Base-by-base conservation (phyloP, 2,329 filamentous ascomycete genomes). In the Neofusicoccum laricinum region DNA sequence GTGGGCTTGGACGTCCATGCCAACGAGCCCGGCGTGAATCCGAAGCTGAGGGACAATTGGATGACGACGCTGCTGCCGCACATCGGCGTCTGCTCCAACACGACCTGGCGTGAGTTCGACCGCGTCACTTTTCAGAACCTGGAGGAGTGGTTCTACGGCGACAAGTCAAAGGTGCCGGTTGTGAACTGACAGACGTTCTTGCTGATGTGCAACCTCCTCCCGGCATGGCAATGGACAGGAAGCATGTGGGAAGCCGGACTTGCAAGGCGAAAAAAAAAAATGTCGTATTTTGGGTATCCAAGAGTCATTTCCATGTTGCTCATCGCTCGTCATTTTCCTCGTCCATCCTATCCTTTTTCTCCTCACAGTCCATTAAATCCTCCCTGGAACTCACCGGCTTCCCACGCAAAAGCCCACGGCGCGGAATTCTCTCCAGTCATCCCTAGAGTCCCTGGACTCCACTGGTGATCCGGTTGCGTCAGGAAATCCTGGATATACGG, bases 1-100 rank as follows among this genome's bases (percentile, higher is more conserved):
- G 82, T 79, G 0, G 85, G 85, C 0, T 70, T 87, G 36, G 85
- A 87, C 66, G 85, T 87, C 7, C 87, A 82, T 64, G 84, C 87
- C 70, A 77, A 82, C 53, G 85, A 87, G 73, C 83, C 82, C 30
- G 81, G 79, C 67, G 79, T 83, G 49, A 80, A 87, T 66, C 76
- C 78, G 1, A 85, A 82, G 0, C 71, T 84, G 55, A 66, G 85
- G 51, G 77, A 79, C 40, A 75, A 82, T 61, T 77, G 79, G 69
- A 82, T 83, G 61, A 79, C 78, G 4, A 84, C 87, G 69, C 68
- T 87, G 67, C 71, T 87, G 67, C 85, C 85, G 48, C 85, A 88
- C 69, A 82, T 88, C 67, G 85, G 85, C 17, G 53, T 58, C 32
- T 58, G 53, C 25, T 58, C 53, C 38, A 32, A 14, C 8, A 17